A percentile compares a stretch with the other conserved stretches of the same genome.
Conservation (phyloP, 1,139 yeast genomes). For the Blastobotrys raffinosifermentans region DNA sequence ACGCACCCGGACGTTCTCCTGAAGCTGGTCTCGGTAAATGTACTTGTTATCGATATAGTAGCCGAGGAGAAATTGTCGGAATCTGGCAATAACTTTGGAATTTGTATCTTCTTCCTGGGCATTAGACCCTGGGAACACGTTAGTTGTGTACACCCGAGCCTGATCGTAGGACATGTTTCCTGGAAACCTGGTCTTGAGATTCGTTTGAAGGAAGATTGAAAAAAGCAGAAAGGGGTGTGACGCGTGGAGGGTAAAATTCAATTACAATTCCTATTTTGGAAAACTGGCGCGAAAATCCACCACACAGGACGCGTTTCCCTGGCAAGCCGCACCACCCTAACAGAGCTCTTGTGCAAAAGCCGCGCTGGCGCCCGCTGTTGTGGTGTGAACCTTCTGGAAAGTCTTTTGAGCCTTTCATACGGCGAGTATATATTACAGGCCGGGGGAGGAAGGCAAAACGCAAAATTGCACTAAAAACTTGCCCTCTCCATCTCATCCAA, state of each 20-base stretch:
- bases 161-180: constrained; percentile 55
- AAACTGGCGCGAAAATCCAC: constrained; percentile 1
- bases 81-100: constrained; percentile 73
- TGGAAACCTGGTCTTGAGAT: neutral
- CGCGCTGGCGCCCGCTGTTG: neutral
- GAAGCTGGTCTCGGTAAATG: constrained; percentile 81
- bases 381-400: constrained; percentile 1
- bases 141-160: constrained; percentile 75
- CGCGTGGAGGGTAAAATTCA: neutral
- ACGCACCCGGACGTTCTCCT: constrained; percentile 78
- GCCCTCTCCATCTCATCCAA: too few species aligned
- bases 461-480: too few species aligned
- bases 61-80: constrained; percentile 76
- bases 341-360: neutral
- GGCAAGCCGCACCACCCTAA: neutral
- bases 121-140: constrained; percentile 76
- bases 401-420: too few species aligned
- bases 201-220: neutral
- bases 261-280: constrained; percentile 6
- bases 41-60: constrained; percentile 79
- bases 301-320: neutral
- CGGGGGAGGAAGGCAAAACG: too few species aligned
- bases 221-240: constrained; percentile 1
- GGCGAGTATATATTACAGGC: too few species aligned
- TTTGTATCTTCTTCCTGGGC: constrained; percentile 56